Conservation (phyloP, 768 basidiomycete species). For the Agaricus sinodeliciosus region DNA sequence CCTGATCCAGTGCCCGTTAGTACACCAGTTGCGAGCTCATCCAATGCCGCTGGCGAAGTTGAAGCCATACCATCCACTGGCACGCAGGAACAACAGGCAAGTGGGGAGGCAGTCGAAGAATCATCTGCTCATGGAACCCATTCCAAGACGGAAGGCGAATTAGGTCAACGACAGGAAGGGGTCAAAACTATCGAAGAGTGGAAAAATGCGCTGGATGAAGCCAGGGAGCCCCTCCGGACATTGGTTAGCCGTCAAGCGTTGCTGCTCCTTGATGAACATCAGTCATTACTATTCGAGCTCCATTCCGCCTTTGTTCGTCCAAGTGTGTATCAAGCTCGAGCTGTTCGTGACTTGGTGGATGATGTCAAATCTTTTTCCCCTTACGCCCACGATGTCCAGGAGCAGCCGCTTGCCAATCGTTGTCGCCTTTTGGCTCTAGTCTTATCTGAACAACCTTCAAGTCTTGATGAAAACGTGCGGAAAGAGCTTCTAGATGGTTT, state of each 20-base stretch:
- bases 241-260: constrained; percentile 66
- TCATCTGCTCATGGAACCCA: neutral
- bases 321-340: constrained; percentile 52
- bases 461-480: constrained; percentile 47
- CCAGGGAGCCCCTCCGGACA: constrained; percentile 59
- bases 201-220: constrained; percentile 56
- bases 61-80: constrained; percentile 14
- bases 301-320: constrained; percentile 73
- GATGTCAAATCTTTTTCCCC: constrained; percentile 69
- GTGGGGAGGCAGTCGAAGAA: neutral
- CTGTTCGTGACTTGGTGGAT: constrained; percentile 67
- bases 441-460: constrained; percentile 64
- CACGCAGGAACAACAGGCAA: neutral
- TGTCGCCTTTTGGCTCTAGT: constrained; percentile 84
- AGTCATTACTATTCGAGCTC: constrained; percentile 85
- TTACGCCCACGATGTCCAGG: constrained; percentile 58
- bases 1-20: constrained; percentile 52
- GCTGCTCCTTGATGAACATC: constrained; percentile 77
- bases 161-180: neutral
- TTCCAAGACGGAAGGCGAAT: neutral
- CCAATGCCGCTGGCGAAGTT: constrained; percentile 23
- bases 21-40: constrained; percentile 15
- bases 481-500: constrained; percentile 61
- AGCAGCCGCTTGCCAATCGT: constrained; percentile 73
- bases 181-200: constrained; percentile 54